These are phyloP conservation scores for Boletus subcaerulescens DNA, from an alignment of 768 basidiomycete species.

Conservation along the genomic window DNA sequence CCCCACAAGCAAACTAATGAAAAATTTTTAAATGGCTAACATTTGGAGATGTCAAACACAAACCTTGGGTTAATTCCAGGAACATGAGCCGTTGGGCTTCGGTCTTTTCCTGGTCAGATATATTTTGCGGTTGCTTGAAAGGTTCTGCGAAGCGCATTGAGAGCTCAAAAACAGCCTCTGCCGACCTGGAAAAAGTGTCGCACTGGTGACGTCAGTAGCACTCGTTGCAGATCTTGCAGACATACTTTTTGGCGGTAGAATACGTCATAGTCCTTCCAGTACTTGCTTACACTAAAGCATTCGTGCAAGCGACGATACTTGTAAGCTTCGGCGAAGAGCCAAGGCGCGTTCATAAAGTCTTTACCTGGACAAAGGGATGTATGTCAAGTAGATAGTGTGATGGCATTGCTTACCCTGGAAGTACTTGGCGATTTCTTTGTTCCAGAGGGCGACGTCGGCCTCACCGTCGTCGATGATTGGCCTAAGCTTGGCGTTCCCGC, in stretches of 20 bases:
- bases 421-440: slow-evolving; percentile 93
- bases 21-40: not conserved
- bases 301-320: slow-evolving; percentile 90
- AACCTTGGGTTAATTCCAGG: slow-evolving; percentile 88
- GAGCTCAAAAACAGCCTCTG: slow-evolving; percentile 90
- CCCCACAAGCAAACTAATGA: slow-evolving; percentile 90
- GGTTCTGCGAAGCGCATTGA: slow-evolving; percentile 90
- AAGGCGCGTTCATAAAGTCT: slow-evolving; percentile 94
- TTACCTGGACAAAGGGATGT: slow-evolving; percentile 47
- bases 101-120: slow-evolving; percentile 49
- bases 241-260: slow-evolving; percentile 91
- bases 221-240: not conserved
- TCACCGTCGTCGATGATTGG: slow-evolving; percentile 90
- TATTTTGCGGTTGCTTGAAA: slow-evolving; percentile 56
- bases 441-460: slow-evolving; percentile 93
- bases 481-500: slow-evolving; percentile 76
- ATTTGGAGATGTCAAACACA: slow-evolving; percentile 13
- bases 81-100: slow-evolving; percentile 86
- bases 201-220: slow-evolving; percentile 46
- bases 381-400: not conserved
- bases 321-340: slow-evolving; percentile 95
- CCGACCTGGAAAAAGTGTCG: slow-evolving; percentile 92
- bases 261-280: slow-evolving; percentile 89
- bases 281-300: slow-evolving; percentile 89
- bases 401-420: slow-evolving; percentile 65